Evolutionary conservation across 2,329 filamentous ascomycete genomes (phyloP).

Genomic region (Fusarium fujikuroi): DNA sequence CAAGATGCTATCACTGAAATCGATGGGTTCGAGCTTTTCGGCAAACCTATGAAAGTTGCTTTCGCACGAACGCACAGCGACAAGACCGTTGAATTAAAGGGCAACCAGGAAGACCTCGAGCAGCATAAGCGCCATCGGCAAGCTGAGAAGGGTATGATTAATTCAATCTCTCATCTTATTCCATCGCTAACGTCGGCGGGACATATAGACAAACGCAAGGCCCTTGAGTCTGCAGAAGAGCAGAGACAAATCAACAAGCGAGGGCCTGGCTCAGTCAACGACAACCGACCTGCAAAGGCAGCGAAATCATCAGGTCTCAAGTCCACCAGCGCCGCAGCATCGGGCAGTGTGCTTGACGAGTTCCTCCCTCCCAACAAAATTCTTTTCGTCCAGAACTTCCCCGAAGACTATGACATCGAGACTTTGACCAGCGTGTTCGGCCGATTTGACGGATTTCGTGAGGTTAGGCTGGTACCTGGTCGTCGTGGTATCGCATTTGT

Average conservation of each 20-base stretch:
- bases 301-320: conserved; percentile 74
- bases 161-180: too few species aligned
- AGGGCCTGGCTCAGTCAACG: conserved; percentile 57
- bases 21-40: conserved; percentile 92
- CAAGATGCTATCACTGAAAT: conserved; percentile 85
- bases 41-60: conserved; percentile 87
- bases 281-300: conserved; percentile 73
- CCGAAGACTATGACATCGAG: conserved; percentile 86
- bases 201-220: conserved; percentile 78
- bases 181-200: not conserved
- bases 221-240: conserved; percentile 80
- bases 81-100: conserved; percentile 80
- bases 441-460: conserved; percentile 92
- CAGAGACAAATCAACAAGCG: conserved; percentile 83
- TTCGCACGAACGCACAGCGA: conserved; percentile 88
- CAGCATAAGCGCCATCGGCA: conserved; percentile 83
- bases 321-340: conserved; percentile 72
- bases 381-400: conserved; percentile 91
- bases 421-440: conserved; percentile 83
- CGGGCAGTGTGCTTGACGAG: conserved; percentile 91
- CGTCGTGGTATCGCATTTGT: conserved; percentile 93
- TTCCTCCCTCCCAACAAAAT: conserved; percentile 98
- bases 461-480: conserved; percentile 89
- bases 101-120: conserved; percentile 85
- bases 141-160: conserved; percentile 83